Evolutionary conservation across 2,329 filamentous ascomycete genomes (phyloP).

Genomic region (Calonectria pseudoturangicola): DNA sequence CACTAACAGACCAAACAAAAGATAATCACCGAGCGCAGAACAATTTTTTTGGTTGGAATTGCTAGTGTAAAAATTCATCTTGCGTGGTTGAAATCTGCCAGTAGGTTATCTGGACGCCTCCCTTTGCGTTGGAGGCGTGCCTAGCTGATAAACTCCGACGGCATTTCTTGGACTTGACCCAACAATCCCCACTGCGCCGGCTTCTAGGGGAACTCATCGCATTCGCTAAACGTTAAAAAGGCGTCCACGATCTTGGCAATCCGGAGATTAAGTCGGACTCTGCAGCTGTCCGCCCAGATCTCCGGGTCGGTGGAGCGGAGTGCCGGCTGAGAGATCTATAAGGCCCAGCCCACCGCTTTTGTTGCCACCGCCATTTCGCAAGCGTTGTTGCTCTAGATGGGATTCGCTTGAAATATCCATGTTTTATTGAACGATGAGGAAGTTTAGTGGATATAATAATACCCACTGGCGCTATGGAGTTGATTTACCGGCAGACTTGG

Average conservation of each 20-base stretch:
- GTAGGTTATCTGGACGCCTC: neutral
- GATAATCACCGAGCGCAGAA: neutral
- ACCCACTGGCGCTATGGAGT: too few relatives aligned
- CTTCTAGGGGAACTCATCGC: neutral
- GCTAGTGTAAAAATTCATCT: neutral
- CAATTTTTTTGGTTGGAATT: neutral
- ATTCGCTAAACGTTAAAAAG: neutral
- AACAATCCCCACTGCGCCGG: neutral
- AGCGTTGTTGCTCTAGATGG: neutral
- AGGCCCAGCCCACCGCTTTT: neutral
- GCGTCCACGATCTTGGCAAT: neutral
- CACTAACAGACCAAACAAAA: neutral
- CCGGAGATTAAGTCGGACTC: neutral
- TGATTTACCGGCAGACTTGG: too few relatives aligned
- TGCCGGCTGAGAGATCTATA: neutral
- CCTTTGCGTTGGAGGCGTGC: neutral
- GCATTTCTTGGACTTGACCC: neutral
- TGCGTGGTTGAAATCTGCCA: neutral
- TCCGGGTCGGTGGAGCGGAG: neutral
- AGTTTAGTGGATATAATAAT: too few relatives aligned
- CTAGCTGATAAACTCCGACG: constrained; percentile 3
- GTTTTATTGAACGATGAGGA: too few relatives aligned
- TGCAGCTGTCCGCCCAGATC: neutral
- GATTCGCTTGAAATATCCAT: neutral
- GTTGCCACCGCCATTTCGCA: neutral